Evolutionary conservation across 768 basidiomycete species (phyloP), one percentile per base, ranked within the genome.

Genomic region (Boletus pseudo-olivaceus): DNA sequence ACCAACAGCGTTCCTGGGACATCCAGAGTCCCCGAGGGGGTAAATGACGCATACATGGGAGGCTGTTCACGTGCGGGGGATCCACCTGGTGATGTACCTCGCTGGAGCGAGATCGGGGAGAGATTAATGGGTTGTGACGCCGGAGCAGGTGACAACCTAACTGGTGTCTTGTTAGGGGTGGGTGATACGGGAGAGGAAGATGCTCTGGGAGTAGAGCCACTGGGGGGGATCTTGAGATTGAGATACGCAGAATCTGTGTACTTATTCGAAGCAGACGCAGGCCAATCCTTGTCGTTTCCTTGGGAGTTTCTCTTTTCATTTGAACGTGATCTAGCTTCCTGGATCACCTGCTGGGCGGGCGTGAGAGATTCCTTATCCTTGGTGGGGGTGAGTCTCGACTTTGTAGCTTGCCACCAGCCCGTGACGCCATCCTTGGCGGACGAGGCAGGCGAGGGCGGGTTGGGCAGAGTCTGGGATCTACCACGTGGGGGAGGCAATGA

Each of bases 271-370:
- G 77, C 53, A 49, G 76, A 75, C 6, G 82, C 66, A 3, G 84
- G 84, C 85, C 84, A 87, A 47, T 73, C 79, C 61, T 77, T 80
- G 48, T 73, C 76, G 59, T 78, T 79, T 27, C 67, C 73, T 49
- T 75, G 77, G 1, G 60, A 32, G 17, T 62, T 66, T 55, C 70
- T 76, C 60, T 73, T 69, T 46, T 83, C 82, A 63, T 82, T 85
- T 51, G 87, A 82, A 40, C 81, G 77, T 19, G 80, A 74, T 64
- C 91, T 89, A 17, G 87, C 75, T 8, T 93, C 90, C 53, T 80
- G 77, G 45, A 92, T 84, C 50, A 93, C 77, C 60, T 90, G 89
- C 62, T 93, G 90, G 0, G 91, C 90, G 9, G 90, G 89, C 0
- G 91, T 93, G n/a, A 90, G 81, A 1, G 75, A 69, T 14, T 88